phyloP scores from a whole-genome alignment of 179 eudicot species.

The Silene vulgaris region DNA sequence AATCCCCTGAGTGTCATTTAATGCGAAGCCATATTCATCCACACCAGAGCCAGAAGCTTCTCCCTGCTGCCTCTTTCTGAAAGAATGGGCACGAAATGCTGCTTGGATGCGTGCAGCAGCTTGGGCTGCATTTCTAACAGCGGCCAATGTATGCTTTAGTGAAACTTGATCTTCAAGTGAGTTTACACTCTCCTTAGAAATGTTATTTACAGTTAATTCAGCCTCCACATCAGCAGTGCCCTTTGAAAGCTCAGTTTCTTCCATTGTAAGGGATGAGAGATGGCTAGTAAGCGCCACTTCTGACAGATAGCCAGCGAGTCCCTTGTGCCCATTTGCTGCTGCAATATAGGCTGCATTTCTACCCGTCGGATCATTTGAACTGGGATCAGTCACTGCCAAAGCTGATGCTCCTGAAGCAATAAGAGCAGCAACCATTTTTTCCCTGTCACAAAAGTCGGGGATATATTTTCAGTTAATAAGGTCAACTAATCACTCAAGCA shows the following conservation, averaged over 20 bases:
- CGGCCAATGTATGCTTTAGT: constrained; percentile 56
- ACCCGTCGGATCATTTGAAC: constrained; percentile 64
- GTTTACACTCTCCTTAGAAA: constrained; percentile 31
- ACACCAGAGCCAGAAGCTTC: constrained; percentile 34
- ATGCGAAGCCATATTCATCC: constrained; percentile 51
- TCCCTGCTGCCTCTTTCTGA: constrained; percentile 56
- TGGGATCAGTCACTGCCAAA: constrained; percentile 86
- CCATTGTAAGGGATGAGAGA: constrained; percentile 68
- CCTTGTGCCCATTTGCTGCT: constrained; percentile 60
- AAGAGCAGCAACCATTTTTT: constrained; percentile 86
- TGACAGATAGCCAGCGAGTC: constrained; percentile 92
- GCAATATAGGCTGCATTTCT: constrained; percentile 85
- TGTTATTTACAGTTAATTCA: constrained; percentile 48
- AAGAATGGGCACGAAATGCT: constrained; percentile 92
- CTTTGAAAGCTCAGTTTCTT: constrained; percentile 64
- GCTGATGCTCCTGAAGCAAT: constrained; percentile 88
- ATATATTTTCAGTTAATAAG: background rate
- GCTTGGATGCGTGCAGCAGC: constrained; percentile 92
- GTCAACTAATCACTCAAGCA: background rate
- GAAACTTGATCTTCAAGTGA: constrained; percentile 49
- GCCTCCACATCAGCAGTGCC: constrained; percentile 64
- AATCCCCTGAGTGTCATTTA: constrained; percentile 49
- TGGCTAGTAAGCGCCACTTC: constrained; percentile 78
- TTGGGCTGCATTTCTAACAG: constrained; percentile 67
- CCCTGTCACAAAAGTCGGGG: constrained; percentile 43